These are phyloP conservation scores for Pichia sp. DNA, from an alignment of 1,139 yeast species.

Conservation along the genomic window DNA sequence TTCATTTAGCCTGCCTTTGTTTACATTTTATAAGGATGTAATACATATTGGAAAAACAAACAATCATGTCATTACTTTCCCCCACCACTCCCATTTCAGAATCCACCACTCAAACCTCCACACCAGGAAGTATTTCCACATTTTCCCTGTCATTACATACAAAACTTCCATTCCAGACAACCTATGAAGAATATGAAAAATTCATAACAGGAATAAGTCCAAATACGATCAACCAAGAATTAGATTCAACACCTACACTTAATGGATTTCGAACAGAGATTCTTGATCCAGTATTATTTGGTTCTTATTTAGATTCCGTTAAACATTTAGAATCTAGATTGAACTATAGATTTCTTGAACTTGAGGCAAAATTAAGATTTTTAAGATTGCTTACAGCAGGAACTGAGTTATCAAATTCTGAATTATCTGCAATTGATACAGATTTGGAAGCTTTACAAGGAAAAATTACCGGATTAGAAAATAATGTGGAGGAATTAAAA, in stretches of 20 bases:
- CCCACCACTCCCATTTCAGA: conserved; percentile 36
- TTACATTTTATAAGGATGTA: no score
- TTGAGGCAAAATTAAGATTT: conserved; percentile 61
- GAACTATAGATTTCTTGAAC: conserved; percentile 59
- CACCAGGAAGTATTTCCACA: not conserved
- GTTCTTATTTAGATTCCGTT: conserved; percentile 4
- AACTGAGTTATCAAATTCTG: conserved; percentile 29
- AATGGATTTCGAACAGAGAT: no score
- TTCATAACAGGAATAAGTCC: conserved; percentile 3
- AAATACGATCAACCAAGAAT: no score
- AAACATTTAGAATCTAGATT: conserved; percentile 30
- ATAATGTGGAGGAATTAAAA: conserved; percentile 11
- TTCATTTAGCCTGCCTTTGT: no score
- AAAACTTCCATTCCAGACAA: conserved; percentile 8
- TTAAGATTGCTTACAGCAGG: conserved; percentile 37
- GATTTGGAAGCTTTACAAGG: conserved; percentile 5
- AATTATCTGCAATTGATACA: conserved; percentile 18
- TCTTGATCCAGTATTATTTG: conserved; percentile 3
- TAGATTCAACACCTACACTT: no score
- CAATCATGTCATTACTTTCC: not conserved
- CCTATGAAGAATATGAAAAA: conserved; percentile 11
- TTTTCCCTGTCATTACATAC: not conserved
- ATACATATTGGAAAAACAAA: no score
- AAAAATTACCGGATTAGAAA: not conserved
- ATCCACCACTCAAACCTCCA: not conserved